Evolutionary conservation across 108 stramenopile species (phyloP).

Genomic region (Fragilaria crotonensis): DNA sequence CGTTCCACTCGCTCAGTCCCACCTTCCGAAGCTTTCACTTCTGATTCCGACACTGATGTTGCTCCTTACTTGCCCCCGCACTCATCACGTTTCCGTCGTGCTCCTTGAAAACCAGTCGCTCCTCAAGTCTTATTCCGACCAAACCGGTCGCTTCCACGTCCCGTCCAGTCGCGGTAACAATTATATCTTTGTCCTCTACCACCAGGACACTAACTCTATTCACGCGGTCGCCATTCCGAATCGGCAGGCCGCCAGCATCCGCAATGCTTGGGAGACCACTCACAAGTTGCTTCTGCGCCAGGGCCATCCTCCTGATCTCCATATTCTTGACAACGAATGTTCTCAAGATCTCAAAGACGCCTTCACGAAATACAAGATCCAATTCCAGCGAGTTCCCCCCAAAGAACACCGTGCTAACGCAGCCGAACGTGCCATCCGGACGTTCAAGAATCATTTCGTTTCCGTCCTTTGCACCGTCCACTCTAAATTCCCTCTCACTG

Average conservation of each 20-base stretch:
- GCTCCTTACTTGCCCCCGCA: too few relatives aligned
- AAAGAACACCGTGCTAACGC: conserved; percentile 5
- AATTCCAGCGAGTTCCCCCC: conserved; percentile 4
- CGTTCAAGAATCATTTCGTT: conserved; percentile 17
- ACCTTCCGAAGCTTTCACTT: too few relatives aligned
- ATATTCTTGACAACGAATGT: too few relatives aligned
- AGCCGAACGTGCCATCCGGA: conserved; percentile 11
- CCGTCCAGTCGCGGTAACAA: too few relatives aligned
- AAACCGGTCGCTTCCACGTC: too few relatives aligned
- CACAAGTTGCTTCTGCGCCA: not conserved
- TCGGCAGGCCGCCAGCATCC: not conserved
- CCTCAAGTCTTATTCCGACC: too few relatives aligned
- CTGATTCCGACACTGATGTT: too few relatives aligned
- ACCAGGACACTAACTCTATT: conserved; percentile 23
- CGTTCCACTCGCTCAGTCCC: too few relatives aligned
- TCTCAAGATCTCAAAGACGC: too few relatives aligned
- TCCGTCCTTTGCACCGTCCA: conserved; percentile 8
- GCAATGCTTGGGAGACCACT: conserved; percentile 2
- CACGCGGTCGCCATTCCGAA: conserved; percentile 21
- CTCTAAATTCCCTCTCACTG: conserved; percentile 11
- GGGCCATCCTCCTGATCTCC: not conserved
- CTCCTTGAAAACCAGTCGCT: too few relatives aligned
- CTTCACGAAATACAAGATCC: conserved; percentile 14
- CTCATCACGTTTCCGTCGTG: too few relatives aligned
- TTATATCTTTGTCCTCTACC: too few relatives aligned